These are phyloP conservation scores for Rhodotorula mucilaginosa DNA, from an alignment of 1,284 basidiomycete species.

Conservation along the genomic window DNA sequence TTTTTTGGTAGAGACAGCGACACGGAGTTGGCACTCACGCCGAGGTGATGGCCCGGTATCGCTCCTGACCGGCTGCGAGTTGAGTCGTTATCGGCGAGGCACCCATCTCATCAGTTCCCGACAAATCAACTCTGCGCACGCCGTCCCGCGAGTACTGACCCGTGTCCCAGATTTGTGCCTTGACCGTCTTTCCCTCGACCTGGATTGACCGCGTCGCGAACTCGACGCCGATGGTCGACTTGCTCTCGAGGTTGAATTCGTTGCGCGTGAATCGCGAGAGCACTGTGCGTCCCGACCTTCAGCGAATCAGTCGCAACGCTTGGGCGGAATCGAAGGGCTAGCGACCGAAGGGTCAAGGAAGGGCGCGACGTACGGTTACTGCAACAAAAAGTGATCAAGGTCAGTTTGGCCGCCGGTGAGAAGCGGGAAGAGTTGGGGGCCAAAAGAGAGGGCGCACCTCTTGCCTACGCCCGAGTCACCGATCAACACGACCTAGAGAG, in stretches of 20 bases:
- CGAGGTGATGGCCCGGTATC: conserved; percentile 98
- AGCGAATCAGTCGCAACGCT: too few relatives aligned
- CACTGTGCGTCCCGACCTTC: conserved; percentile 46
- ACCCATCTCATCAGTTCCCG: not conserved
- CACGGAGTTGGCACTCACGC: conserved; percentile 59
- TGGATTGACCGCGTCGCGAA: conserved; percentile 95
- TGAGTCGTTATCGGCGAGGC: too few relatives aligned
- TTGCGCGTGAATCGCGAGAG: conserved; percentile 94
- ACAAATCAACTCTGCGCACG: not conserved
- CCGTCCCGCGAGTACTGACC: conserved; percentile 54
- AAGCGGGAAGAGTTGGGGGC: too few relatives aligned
- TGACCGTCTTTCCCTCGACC: conserved; percentile 94
- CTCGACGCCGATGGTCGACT: conserved; percentile 97
- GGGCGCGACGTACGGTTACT: conserved; percentile 50
- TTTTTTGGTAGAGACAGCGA: not conserved
- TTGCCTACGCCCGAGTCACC: conserved; percentile 99
- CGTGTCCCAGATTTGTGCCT: conserved; percentile 99
- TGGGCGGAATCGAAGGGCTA: too few relatives aligned
- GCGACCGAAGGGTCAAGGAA: too few relatives aligned
- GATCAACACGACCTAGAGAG: conserved; percentile 82
- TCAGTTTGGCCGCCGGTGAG: not conserved
- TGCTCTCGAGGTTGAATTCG: conserved; percentile 98
- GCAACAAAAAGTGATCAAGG: conserved; percentile 1
- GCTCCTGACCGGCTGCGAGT: conserved; percentile 84
- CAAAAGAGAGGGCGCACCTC: conserved; percentile 55